Evolutionary conservation across 108 stramenopile genomes (phyloP), one percentile per base, ranked within the genome.

Genomic region (Chaetoceros muelleri): DNA sequence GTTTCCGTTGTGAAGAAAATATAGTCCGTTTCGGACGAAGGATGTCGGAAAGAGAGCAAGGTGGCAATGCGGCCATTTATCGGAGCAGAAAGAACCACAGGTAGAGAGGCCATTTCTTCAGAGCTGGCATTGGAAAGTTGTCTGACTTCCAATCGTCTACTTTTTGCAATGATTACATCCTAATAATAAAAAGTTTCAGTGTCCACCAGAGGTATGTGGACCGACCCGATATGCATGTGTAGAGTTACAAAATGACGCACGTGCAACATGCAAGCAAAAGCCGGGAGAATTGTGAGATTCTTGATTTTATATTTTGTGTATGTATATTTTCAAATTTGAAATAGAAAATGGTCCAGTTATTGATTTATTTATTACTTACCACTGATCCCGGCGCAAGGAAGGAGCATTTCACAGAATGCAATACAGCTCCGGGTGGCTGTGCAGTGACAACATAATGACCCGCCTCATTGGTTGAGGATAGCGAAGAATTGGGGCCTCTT

Each of bases 1-100:
- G 69, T 52, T 28, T 87, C 85, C 24, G 89, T 91, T n/a, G 73
- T 75, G 25, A 91, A 50, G 30, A 91, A 87, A 16, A 91, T 47
- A 22, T 66, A 62, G 18, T 83, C 65, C 19, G 61, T 70, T 2
- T 53, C 24, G n/a, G 62, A 30, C n/a, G 30, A 26, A 7, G 59
- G 58, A 45, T 79, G 50, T 2, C 50, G 48, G n/a, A 90, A 55
- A 7, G 85, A 59, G 2, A 60, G 44, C 27, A 91, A 26, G 27
- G 62, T 52, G 1, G 74, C 69, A 45, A 86, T 74, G 19, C 85
- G 76, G 2, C 89, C 89, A 61, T 83, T 69, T 59, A 91, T 78
- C 23, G 89, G 85, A 27, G 73, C 59, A 0, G 57, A 70, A 5
- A 80, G 61, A 5, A 82, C 22, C 47, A 90, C 49, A 0, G 88